phyloP scores from a whole-genome alignment of 2,329 filamentous ascomycete species.

The Pestalotiopsis sp. region DNA sequence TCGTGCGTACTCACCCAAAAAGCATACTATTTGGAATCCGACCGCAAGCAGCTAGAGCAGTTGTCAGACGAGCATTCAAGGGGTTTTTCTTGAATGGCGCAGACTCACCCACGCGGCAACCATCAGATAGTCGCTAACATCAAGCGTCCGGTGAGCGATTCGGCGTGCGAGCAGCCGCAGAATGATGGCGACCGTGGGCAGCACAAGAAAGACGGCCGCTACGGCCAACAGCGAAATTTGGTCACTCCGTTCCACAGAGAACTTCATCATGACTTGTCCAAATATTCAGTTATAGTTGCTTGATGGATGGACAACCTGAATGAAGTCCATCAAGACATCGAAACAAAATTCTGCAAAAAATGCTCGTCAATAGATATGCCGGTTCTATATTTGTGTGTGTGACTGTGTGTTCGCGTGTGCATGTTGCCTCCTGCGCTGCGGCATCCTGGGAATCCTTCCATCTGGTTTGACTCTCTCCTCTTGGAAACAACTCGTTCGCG shows the following conservation, averaged over 20 bases:
- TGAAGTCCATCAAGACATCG: neutral
- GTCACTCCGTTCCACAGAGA: neutral
- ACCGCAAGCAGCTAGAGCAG: neutral
- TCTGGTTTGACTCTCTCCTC: neutral
- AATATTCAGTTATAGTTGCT: neutral
- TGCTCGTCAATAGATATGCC: no score
- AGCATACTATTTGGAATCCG: neutral
- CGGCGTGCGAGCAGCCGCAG: neutral
- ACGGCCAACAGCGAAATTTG: neutral
- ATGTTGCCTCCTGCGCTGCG: neutral
- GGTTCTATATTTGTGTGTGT: neutral
- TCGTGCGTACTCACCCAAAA: neutral
- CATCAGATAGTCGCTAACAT: constrained; percentile 1
- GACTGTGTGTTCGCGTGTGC: neutral
- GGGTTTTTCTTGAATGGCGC: neutral
- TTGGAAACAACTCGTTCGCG: neutral
- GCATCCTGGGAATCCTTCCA: neutral
- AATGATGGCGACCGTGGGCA: neutral
- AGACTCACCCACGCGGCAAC: neutral
- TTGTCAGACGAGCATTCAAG: neutral
- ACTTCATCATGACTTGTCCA: neutral
- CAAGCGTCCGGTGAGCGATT: neutral
- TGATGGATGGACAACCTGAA: neutral
- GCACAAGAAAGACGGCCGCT: neutral
- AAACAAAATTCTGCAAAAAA: no score